Conservation (phyloP, 768 basidiomycete species). For the Hebeloma cylindrosporum region DNA sequence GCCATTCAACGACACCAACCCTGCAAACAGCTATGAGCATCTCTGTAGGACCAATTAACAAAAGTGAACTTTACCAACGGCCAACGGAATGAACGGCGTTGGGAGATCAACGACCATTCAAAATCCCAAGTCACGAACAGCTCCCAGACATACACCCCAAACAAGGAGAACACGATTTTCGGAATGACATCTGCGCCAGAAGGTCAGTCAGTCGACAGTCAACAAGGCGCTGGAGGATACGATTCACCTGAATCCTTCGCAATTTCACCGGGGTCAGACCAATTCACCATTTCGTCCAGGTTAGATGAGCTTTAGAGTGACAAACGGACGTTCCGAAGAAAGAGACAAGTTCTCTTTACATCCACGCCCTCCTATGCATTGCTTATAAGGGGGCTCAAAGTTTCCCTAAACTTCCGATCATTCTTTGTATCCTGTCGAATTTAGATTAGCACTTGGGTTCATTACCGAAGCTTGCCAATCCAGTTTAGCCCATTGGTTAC, state of each 20-base stretch:
- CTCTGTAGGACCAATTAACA: background rate
- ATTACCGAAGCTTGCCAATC: too few species aligned
- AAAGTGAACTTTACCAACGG: slow-evolving; percentile 73
- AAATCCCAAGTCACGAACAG: slow-evolving; percentile 61
- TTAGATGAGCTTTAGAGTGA: too few species aligned
- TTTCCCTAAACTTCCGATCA: too few species aligned
- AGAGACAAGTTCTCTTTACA: too few species aligned
- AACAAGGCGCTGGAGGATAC: background rate
- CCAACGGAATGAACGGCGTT: slow-evolving; percentile 63
- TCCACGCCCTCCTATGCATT: too few species aligned
- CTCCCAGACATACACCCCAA: slow-evolving; percentile 71
- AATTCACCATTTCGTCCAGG: slow-evolving; percentile 56
- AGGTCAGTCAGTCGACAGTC: background rate
- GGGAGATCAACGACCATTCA: slow-evolving; percentile 62
- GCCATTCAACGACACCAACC: slow-evolving; percentile 20
- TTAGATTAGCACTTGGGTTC: too few species aligned
- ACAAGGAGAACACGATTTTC: slow-evolving; percentile 60
- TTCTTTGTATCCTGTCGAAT: too few species aligned
- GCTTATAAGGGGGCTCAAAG: too few species aligned
- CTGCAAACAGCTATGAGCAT: background rate
- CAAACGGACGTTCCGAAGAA: background rate
- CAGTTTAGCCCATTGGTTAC: too few species aligned
- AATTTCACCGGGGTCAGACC: slow-evolving; percentile 47
- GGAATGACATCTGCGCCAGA: slow-evolving; percentile 50
- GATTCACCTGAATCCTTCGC: slow-evolving; percentile 40